Percentiles rank a stretch among this genome's conserved stretches.
Conservation (phyloP, 106 monocot genomes). For the Gastrodia elata region DNA sequence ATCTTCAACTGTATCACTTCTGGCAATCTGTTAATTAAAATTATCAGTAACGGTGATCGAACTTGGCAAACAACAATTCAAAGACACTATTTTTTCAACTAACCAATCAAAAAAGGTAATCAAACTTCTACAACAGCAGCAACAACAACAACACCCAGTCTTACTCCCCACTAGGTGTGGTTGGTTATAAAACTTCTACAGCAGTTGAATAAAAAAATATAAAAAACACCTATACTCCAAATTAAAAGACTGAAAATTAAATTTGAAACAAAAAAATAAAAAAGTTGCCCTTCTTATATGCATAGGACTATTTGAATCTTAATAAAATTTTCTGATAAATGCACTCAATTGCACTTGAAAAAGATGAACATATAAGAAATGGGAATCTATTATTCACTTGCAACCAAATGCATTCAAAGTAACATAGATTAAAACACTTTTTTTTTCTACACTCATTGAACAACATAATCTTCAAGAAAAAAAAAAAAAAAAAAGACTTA, state of each 20-base stretch:
- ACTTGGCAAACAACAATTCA: not conserved
- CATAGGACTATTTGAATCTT: not conserved
- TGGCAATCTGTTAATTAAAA: conserved; percentile 40
- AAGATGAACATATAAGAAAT: not conserved
- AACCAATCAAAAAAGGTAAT: not conserved
- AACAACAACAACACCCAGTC: too few relatives aligned
- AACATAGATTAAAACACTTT: not conserved
- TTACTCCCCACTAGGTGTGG: too few relatives aligned
- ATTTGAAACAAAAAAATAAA: not conserved
- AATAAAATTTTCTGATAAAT: not conserved
- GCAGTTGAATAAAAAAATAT: not conserved
- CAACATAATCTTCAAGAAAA: not conserved
- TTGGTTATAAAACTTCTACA: too few relatives aligned
- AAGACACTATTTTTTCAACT: not conserved
- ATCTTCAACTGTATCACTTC: conserved; percentile 46
- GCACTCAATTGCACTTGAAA: not conserved
- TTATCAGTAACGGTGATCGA: not conserved
- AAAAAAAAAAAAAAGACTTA: not conserved
- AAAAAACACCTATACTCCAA: not conserved
- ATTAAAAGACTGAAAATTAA: not conserved
- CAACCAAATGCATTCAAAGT: not conserved
- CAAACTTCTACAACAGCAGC: not conserved
- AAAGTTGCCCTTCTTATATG: not conserved
- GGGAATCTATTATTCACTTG: not conserved
- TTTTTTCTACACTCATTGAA: not conserved